Evolutionary conservation across 495 filamentous ascomycete species (phyloP), one percentile per base, ranked within the genome.

Genomic region (Hypoxylon trugodes): DNA sequence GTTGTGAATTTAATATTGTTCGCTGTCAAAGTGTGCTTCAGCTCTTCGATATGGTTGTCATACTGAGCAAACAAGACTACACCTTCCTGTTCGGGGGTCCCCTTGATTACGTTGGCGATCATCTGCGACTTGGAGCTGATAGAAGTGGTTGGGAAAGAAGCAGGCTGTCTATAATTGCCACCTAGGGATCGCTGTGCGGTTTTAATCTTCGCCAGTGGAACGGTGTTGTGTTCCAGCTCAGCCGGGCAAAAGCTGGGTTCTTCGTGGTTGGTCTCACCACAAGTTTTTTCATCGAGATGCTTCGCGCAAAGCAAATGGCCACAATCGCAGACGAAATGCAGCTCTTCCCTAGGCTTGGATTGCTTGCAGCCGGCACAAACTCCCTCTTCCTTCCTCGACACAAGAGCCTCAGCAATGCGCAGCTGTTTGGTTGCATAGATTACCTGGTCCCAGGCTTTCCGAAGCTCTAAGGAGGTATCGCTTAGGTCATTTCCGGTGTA

Each of bases 271-370:
- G 50, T 38, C 7, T 42, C 32, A 6, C 69, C 63, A 36, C 69
- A 72, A 15, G 32, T 13, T 4, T 13, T 21, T 1, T 10, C 37
- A 1, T 25, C 19, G 4, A 69, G 54, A 43, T 84, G 84, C 0
- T 36, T 9, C n/a, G 51, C 15, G 57, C 84, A 86, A 30, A 85
- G 59, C 4, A 73, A 33, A 45, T 86, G 84, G 6, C 84, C 84
- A 58, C 84, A 86, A 8, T 70, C 70, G 4, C 74, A 69, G 18
- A 84, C 63, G 15, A 85, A 54, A 24, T 60, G 69, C 7, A 81
- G 42, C 0, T 72, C 48, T 0, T 66, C 33, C 21, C 37, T 26
- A 9, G 40, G 18, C 9, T 52, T 45, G 1, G 41, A 10, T 19
- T 64, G 13, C 0, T 50, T 49, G 60, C 79, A 82, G 16, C 40